Percentiles rank a stretch among this genome's conserved stretches.
Conservation (phyloP, 1,284 basidiomycete species). For the Trametes versicolor region DNA sequence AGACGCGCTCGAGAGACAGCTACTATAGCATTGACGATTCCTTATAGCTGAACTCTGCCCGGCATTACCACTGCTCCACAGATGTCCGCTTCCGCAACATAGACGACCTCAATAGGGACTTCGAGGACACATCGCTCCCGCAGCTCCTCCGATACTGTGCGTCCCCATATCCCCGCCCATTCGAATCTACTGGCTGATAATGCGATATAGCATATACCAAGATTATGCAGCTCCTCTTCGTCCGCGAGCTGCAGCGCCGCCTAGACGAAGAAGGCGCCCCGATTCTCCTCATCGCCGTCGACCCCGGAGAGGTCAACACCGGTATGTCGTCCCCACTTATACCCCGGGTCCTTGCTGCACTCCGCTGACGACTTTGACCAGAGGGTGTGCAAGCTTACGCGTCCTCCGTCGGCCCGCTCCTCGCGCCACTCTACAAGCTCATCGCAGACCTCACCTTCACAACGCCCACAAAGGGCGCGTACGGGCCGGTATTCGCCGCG, state of each 20-base stretch:
- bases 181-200: too few species aligned
- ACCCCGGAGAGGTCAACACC: conserved; percentile 56
- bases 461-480: conserved; percentile 51
- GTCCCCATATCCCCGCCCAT: conserved; percentile 19
- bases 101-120: conserved; percentile 53
- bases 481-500: conserved; percentile 57
- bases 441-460: conserved; percentile 47
- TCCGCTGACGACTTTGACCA: conserved; percentile 30
- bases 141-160: conserved; percentile 50
- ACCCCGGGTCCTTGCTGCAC: not conserved
- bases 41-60: conserved; percentile 32
- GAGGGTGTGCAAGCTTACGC: conserved; percentile 37
- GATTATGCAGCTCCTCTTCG: conserved; percentile 43
- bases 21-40: conserved; percentile 21
- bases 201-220: conserved; percentile 46
- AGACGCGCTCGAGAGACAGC: not conserved
- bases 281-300: conserved; percentile 41
- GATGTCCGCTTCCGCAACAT: conserved; percentile 47
- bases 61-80: conserved; percentile 33
- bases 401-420: conserved; percentile 30
- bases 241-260: conserved; percentile 42
- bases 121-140: conserved; percentile 38
- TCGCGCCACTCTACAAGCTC: conserved; percentile 35
- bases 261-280: conserved; percentile 40
- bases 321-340: conserved; percentile 30